Evolutionary conservation across 495 filamentous ascomycete species (phyloP), one percentile per base, ranked within the genome.

Genomic region (Aspergillus mulundensis): DNA sequence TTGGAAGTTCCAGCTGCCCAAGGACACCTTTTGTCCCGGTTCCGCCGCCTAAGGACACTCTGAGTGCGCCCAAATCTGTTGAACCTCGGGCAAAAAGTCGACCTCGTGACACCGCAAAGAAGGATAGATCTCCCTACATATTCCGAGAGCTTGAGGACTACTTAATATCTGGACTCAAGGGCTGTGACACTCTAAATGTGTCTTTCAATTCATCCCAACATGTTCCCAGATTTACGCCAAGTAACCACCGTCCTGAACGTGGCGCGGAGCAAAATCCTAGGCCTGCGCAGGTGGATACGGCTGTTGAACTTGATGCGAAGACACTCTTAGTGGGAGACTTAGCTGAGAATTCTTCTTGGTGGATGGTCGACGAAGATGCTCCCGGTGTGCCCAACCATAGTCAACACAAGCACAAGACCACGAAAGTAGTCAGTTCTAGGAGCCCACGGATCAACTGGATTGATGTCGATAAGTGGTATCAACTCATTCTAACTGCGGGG

Each of bases 291-390:
- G 50, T 51, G 10, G 45, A 66, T 10, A 62, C 62, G 7, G 58
- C 80, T 4, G 81, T 80, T 23, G 80, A 84, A 49, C 69, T 90
- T 23, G 90, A 94, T 67, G 82, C 87, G 0, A 94, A 92, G 67
- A 85, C 88, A 0, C 74, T 94, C 12, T 76, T 93, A 12, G 66
- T 91, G n/a, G 90, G 89, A 14, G 83, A 93, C 56, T 72, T 94
- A 57, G 86, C 86, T 0, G 89, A 94, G 66, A 94, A 93, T 65
- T 89, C 89, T 1, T 81, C 81, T 14, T 94, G 89, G 90, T 94
- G 89, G 89, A 87, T 83, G 49, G 86, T 84, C 19, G 76, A 80
- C 54, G 63, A 66, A 55, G 66, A 72, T 11, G 61, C 68, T 43
- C 50, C 56, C 7, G 65, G 66, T 41, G 61, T 64, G 3, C 56